These are phyloP conservation scores for Cytospora piceae DNA, from an alignment of 2,329 filamentous ascomycete genomes.

Conservation along the genomic window DNA sequence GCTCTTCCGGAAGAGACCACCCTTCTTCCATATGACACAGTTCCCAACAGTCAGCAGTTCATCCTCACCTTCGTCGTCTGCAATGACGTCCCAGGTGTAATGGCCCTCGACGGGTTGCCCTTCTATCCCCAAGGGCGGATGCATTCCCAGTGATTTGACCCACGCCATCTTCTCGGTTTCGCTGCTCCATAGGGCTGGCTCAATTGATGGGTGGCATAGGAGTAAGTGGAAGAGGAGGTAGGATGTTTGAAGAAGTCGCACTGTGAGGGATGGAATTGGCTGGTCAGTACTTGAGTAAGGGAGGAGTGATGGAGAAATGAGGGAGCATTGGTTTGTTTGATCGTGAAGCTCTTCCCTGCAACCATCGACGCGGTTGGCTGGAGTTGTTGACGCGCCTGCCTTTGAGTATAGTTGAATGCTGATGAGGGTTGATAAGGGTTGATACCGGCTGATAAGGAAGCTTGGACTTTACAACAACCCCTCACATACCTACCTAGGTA, in stretches of 20 bases:
- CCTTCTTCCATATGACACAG: slow-evolving; percentile 87
- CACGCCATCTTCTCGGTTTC: slow-evolving; percentile 71
- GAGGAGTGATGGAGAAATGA: not conserved
- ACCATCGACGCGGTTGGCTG: not conserved
- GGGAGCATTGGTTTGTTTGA: not conserved
- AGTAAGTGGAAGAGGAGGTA: not conserved
- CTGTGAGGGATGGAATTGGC: not conserved
- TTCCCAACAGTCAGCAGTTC: slow-evolving; percentile 77
- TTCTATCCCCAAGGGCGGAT: slow-evolving; percentile 62
- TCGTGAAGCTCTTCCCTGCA: slow-evolving; percentile 1
- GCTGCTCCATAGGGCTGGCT: slow-evolving; percentile 34
- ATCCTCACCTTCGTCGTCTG: slow-evolving; percentile 62
- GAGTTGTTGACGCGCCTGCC: slow-evolving; percentile 16
- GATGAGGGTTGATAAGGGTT: slow-evolving; percentile 1
- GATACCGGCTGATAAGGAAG: too few species aligned
- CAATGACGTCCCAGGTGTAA: slow-evolving; percentile 75
- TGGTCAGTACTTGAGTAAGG: not conserved
- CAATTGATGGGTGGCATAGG: slow-evolving; percentile 2
- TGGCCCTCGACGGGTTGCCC: slow-evolving; percentile 21
- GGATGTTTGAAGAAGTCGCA: not conserved
- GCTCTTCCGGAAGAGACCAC: slow-evolving; percentile 79
- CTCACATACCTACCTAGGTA: too few species aligned
- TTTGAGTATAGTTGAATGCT: not conserved
- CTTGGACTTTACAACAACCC: too few species aligned
- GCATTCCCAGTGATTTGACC: slow-evolving; percentile 87